phyloP scores from a whole-genome alignment of 2,329 filamentous ascomycete species.

The Cryphonectria radicalis region DNA sequence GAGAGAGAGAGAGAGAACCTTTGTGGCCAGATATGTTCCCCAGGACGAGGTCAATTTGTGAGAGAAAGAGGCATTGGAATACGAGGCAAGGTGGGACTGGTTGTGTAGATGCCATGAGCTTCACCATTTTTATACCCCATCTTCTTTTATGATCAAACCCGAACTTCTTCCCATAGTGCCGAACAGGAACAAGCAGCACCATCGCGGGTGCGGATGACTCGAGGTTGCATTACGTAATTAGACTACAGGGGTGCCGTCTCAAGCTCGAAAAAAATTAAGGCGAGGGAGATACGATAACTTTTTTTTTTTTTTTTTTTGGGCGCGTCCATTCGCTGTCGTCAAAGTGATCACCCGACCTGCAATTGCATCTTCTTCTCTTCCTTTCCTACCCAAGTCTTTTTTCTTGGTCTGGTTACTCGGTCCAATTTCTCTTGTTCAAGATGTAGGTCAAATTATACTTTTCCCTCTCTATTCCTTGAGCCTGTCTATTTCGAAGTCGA shows the following conservation, averaged over 20 bases:
- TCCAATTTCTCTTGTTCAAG: conserved; percentile 1
- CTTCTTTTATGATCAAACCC: neutral
- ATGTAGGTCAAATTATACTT: conserved; percentile 18
- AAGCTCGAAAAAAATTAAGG: conserved; percentile 13
- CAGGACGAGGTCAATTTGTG: conserved; percentile 10
- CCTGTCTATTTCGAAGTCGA: neutral
- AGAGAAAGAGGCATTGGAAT: conserved; percentile 19
- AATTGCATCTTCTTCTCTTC: neutral
- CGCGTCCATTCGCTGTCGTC: neutral
- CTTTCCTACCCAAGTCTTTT: neutral
- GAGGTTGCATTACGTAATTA: neutral
- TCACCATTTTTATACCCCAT: conserved; percentile 28
- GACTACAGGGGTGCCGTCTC: neutral
- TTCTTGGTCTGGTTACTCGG: neutral
- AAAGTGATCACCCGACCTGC: conserved; percentile 9
- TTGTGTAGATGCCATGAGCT: conserved; percentile 25
- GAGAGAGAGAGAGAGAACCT: conserved; percentile 31
- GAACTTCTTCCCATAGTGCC: neutral
- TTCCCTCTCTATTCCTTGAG: neutral
- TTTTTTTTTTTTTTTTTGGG: neutral
- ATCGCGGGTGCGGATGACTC: neutral
- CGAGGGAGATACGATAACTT: neutral
- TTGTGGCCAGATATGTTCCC: conserved; percentile 5
- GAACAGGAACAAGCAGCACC: neutral
- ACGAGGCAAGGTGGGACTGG: conserved; percentile 5